phyloP scores from a whole-genome alignment of 75 land plant genomes.

The Pinus albicaulis region DNA sequence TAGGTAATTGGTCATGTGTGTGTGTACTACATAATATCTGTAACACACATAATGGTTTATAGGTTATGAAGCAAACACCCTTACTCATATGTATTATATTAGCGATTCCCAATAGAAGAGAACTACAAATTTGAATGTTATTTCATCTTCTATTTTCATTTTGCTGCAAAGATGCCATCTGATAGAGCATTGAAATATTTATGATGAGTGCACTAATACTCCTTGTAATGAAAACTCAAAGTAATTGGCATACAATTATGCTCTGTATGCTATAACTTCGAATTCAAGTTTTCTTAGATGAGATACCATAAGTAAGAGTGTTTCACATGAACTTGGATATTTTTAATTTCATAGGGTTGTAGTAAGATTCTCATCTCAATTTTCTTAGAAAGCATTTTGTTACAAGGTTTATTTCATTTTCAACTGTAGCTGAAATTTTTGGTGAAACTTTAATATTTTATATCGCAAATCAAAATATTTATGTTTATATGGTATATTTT shows the following conservation, averaged over 20 bases:
- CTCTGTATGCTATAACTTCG: background rate
- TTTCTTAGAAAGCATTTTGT: too few species aligned
- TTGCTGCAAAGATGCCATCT: too few species aligned
- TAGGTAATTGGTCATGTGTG: too few species aligned
- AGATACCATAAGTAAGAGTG: background rate
- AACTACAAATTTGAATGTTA: too few species aligned
- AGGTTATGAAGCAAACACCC: too few species aligned
- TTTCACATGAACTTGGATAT: background rate
- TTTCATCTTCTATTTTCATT: too few species aligned
- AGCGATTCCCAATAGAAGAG: too few species aligned
- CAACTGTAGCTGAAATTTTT: background rate
- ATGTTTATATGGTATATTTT: background rate
- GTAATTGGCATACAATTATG: background rate
- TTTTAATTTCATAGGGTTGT: background rate
- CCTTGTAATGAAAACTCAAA: background rate
- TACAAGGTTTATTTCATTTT: too few species aligned
- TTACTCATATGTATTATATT: too few species aligned
- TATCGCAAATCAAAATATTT: background rate
- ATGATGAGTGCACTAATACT: constrained; percentile 6
- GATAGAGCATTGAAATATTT: constrained; percentile 9
- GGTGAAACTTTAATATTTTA: background rate
- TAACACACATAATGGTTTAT: too few species aligned
- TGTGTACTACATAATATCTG: too few species aligned
- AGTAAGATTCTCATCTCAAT: too few species aligned
- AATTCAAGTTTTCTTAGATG: background rate